Base-by-base conservation (phyloP, 441 rosid species). In the Syzygium syzygioides region DNA sequence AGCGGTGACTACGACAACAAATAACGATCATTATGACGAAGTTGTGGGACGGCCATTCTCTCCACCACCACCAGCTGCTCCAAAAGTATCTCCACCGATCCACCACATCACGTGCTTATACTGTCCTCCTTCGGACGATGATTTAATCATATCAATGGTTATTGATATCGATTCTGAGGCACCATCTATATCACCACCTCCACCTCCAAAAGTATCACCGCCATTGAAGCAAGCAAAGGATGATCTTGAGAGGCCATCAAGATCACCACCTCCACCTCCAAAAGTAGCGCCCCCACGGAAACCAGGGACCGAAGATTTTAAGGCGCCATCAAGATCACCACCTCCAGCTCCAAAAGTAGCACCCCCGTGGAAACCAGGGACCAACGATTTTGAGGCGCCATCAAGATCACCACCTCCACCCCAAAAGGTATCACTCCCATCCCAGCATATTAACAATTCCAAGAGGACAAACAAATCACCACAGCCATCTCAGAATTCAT, bases 321-420 rank as follows among this genome's bases (percentile, higher is more conserved):
- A 64, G 76, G 76, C 76, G 76, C 76, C 76, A 9, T 4, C 45
- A 19, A 34, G 25, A 6, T 25, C 80, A 18, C 50, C 80, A 71
- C 80, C 80, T 71, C 52, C 83, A 37, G 0, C 83, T 2, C 83
- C 52, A 37, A 37, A 37, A 71, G 83, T 71, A 59, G 64, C 64
- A 26, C 30, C 66, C 66, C 66, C 68, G 5, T 1, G 5, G 45
- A 20, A 1, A 34, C 80, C 80, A 18, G 28, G 52, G 28, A 11
- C 23, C 71, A 7, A 14, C 25, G 66, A 37, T 57, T 37, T 45
- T 8, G 32, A 34, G 53, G 68, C 53, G 34, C 76, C 87, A 10
- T 55, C 87, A 37, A 87, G 48, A 55, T 55, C 88, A 5, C 79
- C 88, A 9, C 88, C 88, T 87, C 88, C 88, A 41, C 62, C 88